Conservation (phyloP, 306 rosid species). For the Ochetophila trinervis region DNA sequence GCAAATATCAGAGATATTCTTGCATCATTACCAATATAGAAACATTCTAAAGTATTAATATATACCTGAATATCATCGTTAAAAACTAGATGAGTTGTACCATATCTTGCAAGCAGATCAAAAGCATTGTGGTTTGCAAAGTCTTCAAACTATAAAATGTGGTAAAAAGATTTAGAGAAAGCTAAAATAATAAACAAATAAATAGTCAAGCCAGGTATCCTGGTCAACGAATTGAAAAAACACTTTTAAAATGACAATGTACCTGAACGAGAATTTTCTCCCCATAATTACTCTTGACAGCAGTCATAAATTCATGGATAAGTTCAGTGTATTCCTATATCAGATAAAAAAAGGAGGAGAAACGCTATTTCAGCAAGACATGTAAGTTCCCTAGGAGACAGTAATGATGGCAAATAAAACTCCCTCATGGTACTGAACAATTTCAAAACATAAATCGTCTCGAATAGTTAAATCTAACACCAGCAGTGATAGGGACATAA, state of each 20-base stretch:
- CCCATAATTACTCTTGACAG: slow-evolving; percentile 85
- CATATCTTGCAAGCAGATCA: slow-evolving; percentile 77
- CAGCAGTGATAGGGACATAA: slow-evolving; percentile 8
- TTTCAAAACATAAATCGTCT: background rate
- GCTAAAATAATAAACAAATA: slow-evolving; percentile 4
- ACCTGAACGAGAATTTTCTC: slow-evolving; percentile 94
- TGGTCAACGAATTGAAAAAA: slow-evolving; percentile 17
- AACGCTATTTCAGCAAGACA: slow-evolving; percentile 12
- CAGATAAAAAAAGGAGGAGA: background rate
- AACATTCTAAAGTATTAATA: slow-evolving; percentile 7
- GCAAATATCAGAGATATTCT: slow-evolving; percentile 6
- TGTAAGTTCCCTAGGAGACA: too few relatives aligned
- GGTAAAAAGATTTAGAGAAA: slow-evolving; percentile 24
- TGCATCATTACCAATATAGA: slow-evolving; percentile 2
- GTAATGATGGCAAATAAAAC: too few relatives aligned
- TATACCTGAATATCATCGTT: slow-evolving; percentile 93
- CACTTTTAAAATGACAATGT: slow-evolving; percentile 18
- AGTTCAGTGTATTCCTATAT: slow-evolving; percentile 86
- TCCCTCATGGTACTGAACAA: too few relatives aligned
- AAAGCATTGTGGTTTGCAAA: slow-evolving; percentile 99
- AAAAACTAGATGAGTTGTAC: slow-evolving; percentile 90
- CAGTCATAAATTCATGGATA: slow-evolving; percentile 79
- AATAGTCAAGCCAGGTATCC: slow-evolving; percentile 5
- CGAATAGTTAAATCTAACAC: slow-evolving; percentile 13
- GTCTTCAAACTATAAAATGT: slow-evolving; percentile 79